Conservation (phyloP, 805 yeast species). For the Barnettozyma siamensis region DNA sequence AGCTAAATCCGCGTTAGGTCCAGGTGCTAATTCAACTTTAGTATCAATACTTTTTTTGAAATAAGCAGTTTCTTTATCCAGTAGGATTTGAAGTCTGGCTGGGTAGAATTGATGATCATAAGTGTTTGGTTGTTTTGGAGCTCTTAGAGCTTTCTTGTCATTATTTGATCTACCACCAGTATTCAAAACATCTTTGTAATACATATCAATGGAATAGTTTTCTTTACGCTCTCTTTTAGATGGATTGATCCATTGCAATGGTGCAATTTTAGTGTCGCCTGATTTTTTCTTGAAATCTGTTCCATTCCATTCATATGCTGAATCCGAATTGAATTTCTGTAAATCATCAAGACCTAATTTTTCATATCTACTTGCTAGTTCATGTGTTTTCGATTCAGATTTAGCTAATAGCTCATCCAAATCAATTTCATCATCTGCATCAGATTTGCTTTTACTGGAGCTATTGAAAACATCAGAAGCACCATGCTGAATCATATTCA, state of each 20-base stretch:
- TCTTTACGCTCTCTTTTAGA: slow-evolving; percentile 80
- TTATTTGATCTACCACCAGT: slow-evolving; percentile 55
- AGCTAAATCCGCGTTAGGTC: slow-evolving; percentile 34
- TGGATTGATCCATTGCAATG: slow-evolving; percentile 75
- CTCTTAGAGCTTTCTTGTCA: slow-evolving; percentile 56
- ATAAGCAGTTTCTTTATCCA: slow-evolving; percentile 76
- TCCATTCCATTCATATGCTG: slow-evolving; percentile 87
- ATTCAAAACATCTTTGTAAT: slow-evolving; percentile 74
- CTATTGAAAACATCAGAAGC: slow-evolving; percentile 53
- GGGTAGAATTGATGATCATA: slow-evolving; percentile 93
- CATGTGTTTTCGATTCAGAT: slow-evolving; percentile 59
- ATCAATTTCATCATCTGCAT: slow-evolving; percentile 43
- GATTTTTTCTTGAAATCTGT: slow-evolving; percentile 67
- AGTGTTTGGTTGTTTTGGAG: slow-evolving; percentile 77
- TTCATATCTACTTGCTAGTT: slow-evolving; percentile 57
- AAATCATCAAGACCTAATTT: slow-evolving; percentile 70
- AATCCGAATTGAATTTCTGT: slow-evolving; percentile 67
- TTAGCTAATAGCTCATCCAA: slow-evolving; percentile 54
- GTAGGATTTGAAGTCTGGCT: slow-evolving; percentile 63
- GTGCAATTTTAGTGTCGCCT: slow-evolving; percentile 38
- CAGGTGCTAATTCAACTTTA: slow-evolving; percentile 57
- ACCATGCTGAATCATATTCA: slow-evolving; percentile 81
- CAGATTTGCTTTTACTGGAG: slow-evolving; percentile 3
- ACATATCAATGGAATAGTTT: slow-evolving; percentile 82
- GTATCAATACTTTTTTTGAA: slow-evolving; percentile 63